These are phyloP conservation scores for Trichosanthes truncata DNA, from an alignment of 306 rosid genomes.

Conservation along the genomic window DNA sequence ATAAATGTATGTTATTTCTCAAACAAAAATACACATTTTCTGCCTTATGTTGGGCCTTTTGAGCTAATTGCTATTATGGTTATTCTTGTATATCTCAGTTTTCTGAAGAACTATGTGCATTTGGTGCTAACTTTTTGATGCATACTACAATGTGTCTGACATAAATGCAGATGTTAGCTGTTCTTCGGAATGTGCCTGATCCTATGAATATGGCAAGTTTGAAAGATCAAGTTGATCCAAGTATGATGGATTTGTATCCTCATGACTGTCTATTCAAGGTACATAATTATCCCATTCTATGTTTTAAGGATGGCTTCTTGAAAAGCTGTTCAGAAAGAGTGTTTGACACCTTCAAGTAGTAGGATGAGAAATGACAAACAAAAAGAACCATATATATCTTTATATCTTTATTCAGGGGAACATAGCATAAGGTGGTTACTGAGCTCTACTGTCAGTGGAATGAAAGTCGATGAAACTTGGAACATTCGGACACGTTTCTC, in stretches of 20 bases:
- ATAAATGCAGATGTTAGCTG: conserved; percentile 78
- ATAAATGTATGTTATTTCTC: not conserved
- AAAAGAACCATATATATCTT: not conserved
- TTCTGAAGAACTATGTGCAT: conserved; percentile 1
- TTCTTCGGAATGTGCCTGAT: conserved; percentile 66
- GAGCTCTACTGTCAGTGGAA: not conserved
- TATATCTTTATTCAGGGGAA: not conserved
- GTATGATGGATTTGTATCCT: conserved; percentile 90
- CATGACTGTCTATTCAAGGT: conserved; percentile 96
- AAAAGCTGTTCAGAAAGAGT: not conserved
- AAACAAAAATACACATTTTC: not conserved
- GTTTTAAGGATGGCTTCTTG: not conserved
- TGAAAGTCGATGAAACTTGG: not conserved
- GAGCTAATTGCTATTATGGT: not conserved
- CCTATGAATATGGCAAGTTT: conserved; percentile 70
- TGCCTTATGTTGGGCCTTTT: not conserved
- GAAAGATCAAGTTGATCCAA: conserved; percentile 70
- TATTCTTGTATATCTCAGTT: conserved; percentile 1
- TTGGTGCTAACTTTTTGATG: not conserved
- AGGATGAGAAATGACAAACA: not conserved
- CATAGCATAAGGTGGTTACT: not conserved
- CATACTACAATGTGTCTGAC: not conserved
- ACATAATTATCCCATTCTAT: conserved; percentile 7
- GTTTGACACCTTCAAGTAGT: not conserved
- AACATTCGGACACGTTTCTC: not conserved